Conservation (phyloP, 257 asterid genomes). For the Salvia hispanica region DNA sequence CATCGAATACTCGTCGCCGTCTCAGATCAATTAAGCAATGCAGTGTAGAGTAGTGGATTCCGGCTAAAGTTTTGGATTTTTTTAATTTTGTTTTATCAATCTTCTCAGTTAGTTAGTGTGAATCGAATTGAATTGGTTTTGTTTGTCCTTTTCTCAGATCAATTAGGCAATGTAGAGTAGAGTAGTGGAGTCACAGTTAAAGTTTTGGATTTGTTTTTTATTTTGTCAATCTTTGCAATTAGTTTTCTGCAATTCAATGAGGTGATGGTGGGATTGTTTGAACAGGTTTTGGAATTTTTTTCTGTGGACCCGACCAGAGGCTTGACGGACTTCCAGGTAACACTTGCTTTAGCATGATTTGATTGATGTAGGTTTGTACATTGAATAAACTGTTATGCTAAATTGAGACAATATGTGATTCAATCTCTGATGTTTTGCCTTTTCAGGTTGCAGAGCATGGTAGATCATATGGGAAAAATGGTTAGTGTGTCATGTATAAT, state of each 20-base stretch:
- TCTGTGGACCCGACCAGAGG: slow-evolving; percentile 79
- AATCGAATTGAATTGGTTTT: not conserved
- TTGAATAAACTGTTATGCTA: not conserved
- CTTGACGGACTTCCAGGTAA: slow-evolving; percentile 75
- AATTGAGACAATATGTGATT: not conserved
- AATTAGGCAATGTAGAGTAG: too few species aligned
- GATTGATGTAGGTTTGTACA: slow-evolving; percentile 15
- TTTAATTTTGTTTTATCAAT: not conserved
- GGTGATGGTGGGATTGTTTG: slow-evolving; percentile 16
- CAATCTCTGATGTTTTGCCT: not conserved
- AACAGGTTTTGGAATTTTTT: slow-evolving; percentile 79
- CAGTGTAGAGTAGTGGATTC: slow-evolving; percentile 3
- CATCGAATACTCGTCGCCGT: not conserved
- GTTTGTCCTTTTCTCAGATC: not conserved
- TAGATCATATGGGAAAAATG: slow-evolving; percentile 78
- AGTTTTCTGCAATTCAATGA: slow-evolving; percentile 8
- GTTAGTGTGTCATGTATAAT: slow-evolving; percentile 40
- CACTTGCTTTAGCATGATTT: slow-evolving; percentile 22
- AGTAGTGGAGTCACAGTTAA: too few species aligned
- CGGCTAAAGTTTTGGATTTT: not conserved
- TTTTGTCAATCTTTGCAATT: too few species aligned
- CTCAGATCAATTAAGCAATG: slow-evolving; percentile 26
- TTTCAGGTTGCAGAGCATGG: slow-evolving; percentile 79
- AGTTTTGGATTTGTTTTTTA: too few species aligned
- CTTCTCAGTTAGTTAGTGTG: slow-evolving; percentile 7